Evolutionary conservation across 495 filamentous ascomycete species (phyloP), one percentile per base, ranked within the genome.

Genomic region (Penicillium lagena): DNA sequence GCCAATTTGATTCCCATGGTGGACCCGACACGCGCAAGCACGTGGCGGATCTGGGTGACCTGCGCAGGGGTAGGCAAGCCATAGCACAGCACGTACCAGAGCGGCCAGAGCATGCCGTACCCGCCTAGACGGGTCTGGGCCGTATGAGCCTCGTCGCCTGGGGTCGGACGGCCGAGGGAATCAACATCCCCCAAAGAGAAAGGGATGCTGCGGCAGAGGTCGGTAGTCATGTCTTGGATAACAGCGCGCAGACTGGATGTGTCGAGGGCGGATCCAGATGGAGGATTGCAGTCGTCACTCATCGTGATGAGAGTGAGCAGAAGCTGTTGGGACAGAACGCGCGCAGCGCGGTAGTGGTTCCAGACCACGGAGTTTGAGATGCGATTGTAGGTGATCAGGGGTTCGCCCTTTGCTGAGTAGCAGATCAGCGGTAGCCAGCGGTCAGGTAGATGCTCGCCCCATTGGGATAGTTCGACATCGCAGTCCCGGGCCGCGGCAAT

Each of bases 151-250:
- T 22, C 22, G 22, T 22, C 22, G 6, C 22, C 22, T 3, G 6
- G 42, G 9, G 43, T 50, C 3, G 57, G 59, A 3, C 62, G 64
- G 8, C 68, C 70, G 7, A 60, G 46, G 14, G 40, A 50, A 34
- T 73, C 70, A 35, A 73, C 56, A 29, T 70, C 63, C 4, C 59
- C 58, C n/a, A 71, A 38, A 0, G 49, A 50, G 40, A 64, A 73
- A 1, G 68, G 68, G 15, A 73, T 59, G 35, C 66, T 70, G n/a
- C 56, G 60, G 42, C 66, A 73, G 38, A 60, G 53, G 14, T 71
- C 70, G 15, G 57, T 48, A 32, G 66, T 71, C 50, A 68, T 56
- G 38, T 70, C 64, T 33, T 60, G 63, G n/a, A 65, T 58, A 12
- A 60, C 30, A 5, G 44, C 53, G 4, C 38, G 45, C 11, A 56